Percentiles rank a stretch among this genome's conserved stretches.
phyloP scores from a whole-genome alignment of 1,284 basidiomycete genomes.

The Sanghuangporus weigelae region DNA sequence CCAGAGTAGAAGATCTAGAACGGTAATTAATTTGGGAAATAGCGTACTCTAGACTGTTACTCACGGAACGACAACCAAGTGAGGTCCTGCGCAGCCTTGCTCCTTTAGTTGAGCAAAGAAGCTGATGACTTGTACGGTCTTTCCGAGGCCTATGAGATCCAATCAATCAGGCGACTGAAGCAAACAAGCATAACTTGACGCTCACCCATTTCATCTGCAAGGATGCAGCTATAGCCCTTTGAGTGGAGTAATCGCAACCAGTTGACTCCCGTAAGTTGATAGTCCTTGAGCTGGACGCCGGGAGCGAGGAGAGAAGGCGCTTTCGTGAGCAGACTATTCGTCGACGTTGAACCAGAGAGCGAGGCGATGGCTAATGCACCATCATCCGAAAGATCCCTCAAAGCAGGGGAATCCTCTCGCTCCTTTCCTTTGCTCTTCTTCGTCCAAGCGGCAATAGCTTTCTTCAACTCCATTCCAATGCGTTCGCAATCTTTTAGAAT shows the following conservation, averaged over 20 bases:
- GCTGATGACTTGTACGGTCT: slow-evolving; percentile 97
- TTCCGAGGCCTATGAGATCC: slow-evolving; percentile 73
- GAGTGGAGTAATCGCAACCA: slow-evolving; percentile 91
- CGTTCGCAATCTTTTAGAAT: slow-evolving; percentile 86
- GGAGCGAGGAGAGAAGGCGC: slow-evolving; percentile 74
- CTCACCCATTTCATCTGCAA: slow-evolving; percentile 95
- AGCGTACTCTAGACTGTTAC: slow-evolving; percentile 29
- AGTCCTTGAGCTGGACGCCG: slow-evolving; percentile 86
- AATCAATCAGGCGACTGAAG: not conserved
- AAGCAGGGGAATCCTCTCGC: slow-evolving; percentile 22
- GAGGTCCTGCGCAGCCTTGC: slow-evolving; percentile 73
- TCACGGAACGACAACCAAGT: slow-evolving; percentile 92
- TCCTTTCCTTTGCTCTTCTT: slow-evolving; percentile 35
- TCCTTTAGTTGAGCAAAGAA: slow-evolving; percentile 91
- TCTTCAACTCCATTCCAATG: slow-evolving; percentile 66
- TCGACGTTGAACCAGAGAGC: slow-evolving; percentile 38
- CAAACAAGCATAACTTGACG: not conserved
- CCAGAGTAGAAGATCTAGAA: slow-evolving; percentile 85
- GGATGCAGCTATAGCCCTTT: slow-evolving; percentile 84
- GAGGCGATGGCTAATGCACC: slow-evolving; percentile 57
- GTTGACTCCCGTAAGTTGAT: slow-evolving; percentile 95
- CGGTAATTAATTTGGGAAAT: slow-evolving; percentile 5
- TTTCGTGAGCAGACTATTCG: slow-evolving; percentile 61
- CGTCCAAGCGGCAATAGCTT: slow-evolving; percentile 79
- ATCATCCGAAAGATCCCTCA: slow-evolving; percentile 39